These are phyloP conservation scores for Mycena albidolilacea DNA, from an alignment of 768 basidiomycete species.

Conservation along the genomic window DNA sequence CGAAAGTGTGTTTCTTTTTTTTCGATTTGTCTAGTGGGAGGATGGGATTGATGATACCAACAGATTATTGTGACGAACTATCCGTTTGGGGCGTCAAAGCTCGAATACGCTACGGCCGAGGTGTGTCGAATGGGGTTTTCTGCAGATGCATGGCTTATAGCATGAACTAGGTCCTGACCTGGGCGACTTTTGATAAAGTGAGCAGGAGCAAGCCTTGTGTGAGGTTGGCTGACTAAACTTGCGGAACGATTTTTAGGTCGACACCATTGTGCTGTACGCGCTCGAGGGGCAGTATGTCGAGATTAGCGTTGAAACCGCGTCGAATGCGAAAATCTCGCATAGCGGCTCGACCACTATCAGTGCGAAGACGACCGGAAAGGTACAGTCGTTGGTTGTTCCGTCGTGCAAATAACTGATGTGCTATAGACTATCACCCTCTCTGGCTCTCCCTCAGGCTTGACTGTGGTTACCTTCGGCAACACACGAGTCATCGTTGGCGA, in stretches of 20 bases:
- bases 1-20: conserved; percentile 50
- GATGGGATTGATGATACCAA: neutral
- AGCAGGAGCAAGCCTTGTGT: neutral
- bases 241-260: conserved; percentile 39
- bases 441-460: conserved; percentile 53
- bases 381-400: conserved; percentile 2
- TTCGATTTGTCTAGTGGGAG: neutral
- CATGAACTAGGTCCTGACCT: conserved; percentile 51
- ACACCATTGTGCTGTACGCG: conserved; percentile 56
- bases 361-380: conserved; percentile 40
- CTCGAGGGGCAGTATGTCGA: conserved; percentile 55
- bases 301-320: conserved; percentile 38
- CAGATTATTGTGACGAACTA: conserved; percentile 73
- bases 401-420: neutral
- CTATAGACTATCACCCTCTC: conserved; percentile 60
- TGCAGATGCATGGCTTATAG: neutral
- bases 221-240: neutral
- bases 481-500: conserved; percentile 71
- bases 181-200: conserved; percentile 55
- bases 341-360: conserved; percentile 43
- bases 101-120: conserved; percentile 76
- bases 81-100: conserved; percentile 65
- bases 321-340: conserved; percentile 37
- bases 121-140: conserved; percentile 47
- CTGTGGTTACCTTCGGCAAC: conserved; percentile 61